Evolutionary conservation across 106 monocot genomes (phyloP), one percentile per base, ranked within the genome.

Genomic region (Agapanthus africanus): DNA sequence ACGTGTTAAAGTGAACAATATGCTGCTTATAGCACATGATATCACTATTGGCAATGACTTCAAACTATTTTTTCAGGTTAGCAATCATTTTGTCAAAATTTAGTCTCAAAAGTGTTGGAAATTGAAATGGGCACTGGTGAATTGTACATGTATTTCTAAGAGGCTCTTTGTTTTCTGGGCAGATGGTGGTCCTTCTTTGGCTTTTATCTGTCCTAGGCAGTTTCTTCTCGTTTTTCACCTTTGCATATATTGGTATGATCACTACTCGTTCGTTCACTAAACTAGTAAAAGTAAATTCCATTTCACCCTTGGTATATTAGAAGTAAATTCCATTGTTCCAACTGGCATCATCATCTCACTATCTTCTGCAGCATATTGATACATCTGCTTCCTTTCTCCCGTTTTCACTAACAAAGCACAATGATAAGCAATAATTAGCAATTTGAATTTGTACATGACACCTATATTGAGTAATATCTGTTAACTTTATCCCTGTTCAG

Each of bases 1-100:
- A 67, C 97, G 97, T 79, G 92, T 81, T 35, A 90, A 79, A 79
- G 59, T 99, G 46, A 99, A 99, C 70, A 82, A 80, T 66, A 84
- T 92, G 78, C 71, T 99, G 26, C 77, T 99, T 44, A 83, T 99
- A 77, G 97, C 97, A 46, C 97, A 99, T 83, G 92, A 99, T 70
- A 92, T 99, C 49, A 90, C 97, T 37, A 77, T 85, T 75, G 92
- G 91, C 41, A 97, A 92, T 65, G 97, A 91, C 59, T 89, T 97
- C 66, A 83, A 67, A 73, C 76, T 92, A 63, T 90, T 93, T 74
- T 82, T 92, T 68, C 87, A 90, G 92, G 97, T 87, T 9, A 70
- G 76, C 30, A 41, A 27, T 71, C 4, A 25, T 44, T n/a, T n/a
- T n/a, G 60, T 35, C 35, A 61, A 61, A 61, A 18, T 61, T 23